Evolutionary conservation across 345 rosid genomes (phyloP), one percentile per base, ranked within the genome.

Genomic region (Aethionema arabicum): DNA sequence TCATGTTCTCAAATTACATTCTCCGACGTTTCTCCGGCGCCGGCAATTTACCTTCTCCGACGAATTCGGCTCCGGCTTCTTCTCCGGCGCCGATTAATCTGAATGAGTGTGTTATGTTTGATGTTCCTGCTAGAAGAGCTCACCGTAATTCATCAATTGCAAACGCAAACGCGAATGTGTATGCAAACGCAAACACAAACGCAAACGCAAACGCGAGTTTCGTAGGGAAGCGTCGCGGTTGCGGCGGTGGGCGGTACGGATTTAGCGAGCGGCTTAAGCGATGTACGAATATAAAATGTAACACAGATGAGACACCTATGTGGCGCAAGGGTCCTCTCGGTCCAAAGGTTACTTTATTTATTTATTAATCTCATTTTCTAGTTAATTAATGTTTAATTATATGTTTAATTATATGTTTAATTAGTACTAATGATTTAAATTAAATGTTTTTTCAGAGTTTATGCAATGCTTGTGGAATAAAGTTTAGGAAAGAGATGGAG

Each of bases 261-360:
- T 21, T 21, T 21, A 21, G 2, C 27, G 27, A 21, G 27, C 27
- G 27, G 27, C 2, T 21, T 21, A 52, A 12, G 49, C 45, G 32
- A 30, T 72, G 71, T 46, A 65, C 76, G 8, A 72, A 72, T 37
- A 8, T 7, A 16, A 65, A 72, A 10, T 71, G 70, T 21, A 71
- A 59, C 11, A 53, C 61, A 6, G 1, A 32, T n/a, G 11, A 0
- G 27, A 72, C 76, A 59, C 76, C 76, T 52, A 59, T 72, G 76
- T 72, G 76, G 76, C 76, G 76, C 4, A 72, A 42, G 13, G 76
- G 71, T 59, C 76, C 76, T 45, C 76, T 72, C 59, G 76, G 76
- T 65, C 67, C 67, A 5, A 65, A 72, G 67, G 76, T 66, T 15
- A 46, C 40, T 66, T 11, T 14, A n/a, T 49, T 11, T 14, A n/a